These are phyloP conservation scores for Fraxinus cuspidata DNA, from an alignment of 257 asterid genomes.

Conservation along the genomic window DNA sequence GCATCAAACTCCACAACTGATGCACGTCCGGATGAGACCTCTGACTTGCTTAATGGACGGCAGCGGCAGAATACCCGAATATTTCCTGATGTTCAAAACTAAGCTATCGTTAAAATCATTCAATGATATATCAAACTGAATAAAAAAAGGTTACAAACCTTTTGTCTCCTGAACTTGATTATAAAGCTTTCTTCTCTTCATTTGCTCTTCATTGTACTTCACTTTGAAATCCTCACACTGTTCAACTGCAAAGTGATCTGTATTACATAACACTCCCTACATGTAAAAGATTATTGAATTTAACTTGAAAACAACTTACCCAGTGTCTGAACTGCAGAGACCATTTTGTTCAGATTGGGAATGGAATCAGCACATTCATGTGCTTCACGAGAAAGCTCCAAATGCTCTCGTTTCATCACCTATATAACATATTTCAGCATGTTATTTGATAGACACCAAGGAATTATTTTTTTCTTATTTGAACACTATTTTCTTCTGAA, in stretches of 20 bases:
- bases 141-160: constrained; percentile 44
- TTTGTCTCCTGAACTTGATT: constrained; percentile 94
- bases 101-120: constrained; percentile 17
- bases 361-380: constrained; percentile 83
- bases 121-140: constrained; percentile 6
- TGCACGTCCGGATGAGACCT: constrained; percentile 57
- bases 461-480: background rate
- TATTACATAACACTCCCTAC: constrained; percentile 12
- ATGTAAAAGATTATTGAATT: constrained; percentile 5
- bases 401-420: constrained; percentile 85
- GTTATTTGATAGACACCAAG: constrained; percentile 9
- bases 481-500: background rate
- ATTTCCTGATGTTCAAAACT: constrained; percentile 62
- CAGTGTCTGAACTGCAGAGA: constrained; percentile 82
- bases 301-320: constrained; percentile 52
- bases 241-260: constrained; percentile 58
- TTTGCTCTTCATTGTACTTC: constrained; percentile 91
- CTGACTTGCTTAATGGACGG: constrained; percentile 90
- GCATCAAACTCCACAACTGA: constrained; percentile 83
- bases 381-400: constrained; percentile 80
- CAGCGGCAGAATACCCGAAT: constrained; percentile 97
- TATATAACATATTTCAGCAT: constrained; percentile 30
- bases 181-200: constrained; percentile 79
- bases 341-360: constrained; percentile 89
- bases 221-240: constrained; percentile 93